phyloP scores from a whole-genome alignment of 2,329 filamentous ascomycete species.

The Fusarium incarnatum region DNA sequence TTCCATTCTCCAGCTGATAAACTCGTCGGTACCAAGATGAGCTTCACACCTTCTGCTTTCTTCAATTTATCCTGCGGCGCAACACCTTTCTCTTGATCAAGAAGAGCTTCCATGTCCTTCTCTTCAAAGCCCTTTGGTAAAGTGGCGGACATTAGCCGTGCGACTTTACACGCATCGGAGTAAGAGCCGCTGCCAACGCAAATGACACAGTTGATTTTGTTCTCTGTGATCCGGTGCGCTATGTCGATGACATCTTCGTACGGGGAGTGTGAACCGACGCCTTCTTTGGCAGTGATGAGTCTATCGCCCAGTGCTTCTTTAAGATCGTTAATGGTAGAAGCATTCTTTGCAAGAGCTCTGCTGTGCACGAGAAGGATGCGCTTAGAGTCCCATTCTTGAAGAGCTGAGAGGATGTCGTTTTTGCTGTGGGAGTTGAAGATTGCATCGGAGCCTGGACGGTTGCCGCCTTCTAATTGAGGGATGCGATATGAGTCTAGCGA shows the following conservation, averaged over 20 bases:
- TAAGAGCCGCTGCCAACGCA: constrained; percentile 15
- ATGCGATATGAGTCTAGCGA: not conserved
- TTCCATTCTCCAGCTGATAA: constrained; percentile 24
- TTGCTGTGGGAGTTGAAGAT: constrained; percentile 26
- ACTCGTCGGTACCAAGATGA: constrained; percentile 6
- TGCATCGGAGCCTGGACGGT: constrained; percentile 12
- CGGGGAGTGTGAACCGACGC: constrained; percentile 20
- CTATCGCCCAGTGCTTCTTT: not conserved
- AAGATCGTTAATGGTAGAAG: not conserved
- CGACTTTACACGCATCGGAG: constrained; percentile 21
- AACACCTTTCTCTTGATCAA: constrained; percentile 8
- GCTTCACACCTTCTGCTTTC: constrained; percentile 8
- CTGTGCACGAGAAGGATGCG: constrained; percentile 12
- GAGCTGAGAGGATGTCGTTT: not conserved
- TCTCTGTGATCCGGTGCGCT: not conserved
- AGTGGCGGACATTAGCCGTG: constrained; percentile 10
- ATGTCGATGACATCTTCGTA: constrained; percentile 23
- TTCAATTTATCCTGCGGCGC: constrained; percentile 14
- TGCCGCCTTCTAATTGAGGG: constrained; percentile 10
- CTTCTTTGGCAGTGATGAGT: not conserved
- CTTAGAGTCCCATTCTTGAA: not conserved
- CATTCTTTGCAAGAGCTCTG: constrained; percentile 13
- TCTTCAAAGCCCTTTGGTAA: not conserved
- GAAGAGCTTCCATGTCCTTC: constrained; percentile 11
- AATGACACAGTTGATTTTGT: constrained; percentile 7